Percentiles rank a stretch among this genome's conserved stretches.
phyloP scores from a whole-genome alignment of 768 basidiomycete species.

The Tylopilus rubrobrunneus region DNA sequence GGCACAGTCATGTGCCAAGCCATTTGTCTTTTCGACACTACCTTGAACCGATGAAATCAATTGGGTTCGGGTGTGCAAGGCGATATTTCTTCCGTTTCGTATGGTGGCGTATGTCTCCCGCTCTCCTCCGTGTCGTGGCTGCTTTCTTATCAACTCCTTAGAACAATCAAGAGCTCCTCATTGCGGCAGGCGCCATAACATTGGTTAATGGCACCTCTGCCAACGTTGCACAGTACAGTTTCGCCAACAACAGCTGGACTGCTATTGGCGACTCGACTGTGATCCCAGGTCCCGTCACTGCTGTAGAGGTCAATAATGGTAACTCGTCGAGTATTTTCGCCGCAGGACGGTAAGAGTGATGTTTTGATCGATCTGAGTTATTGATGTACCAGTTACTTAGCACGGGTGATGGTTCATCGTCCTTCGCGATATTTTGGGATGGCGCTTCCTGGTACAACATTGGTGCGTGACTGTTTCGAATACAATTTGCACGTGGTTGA shows the following conservation, averaged over 20 bases:
- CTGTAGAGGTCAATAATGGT: conserved; percentile 77
- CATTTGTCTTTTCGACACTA: conserved; percentile 73
- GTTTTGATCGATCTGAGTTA: neutral
- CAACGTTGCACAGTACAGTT: conserved; percentile 71
- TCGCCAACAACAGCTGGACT: conserved; percentile 73
- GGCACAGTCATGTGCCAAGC: conserved; percentile 71
- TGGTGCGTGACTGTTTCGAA: conserved; percentile 37
- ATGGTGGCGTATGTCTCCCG: conserved; percentile 64
- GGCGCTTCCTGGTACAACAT: conserved; percentile 70
- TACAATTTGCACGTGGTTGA: neutral
- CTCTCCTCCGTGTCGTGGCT: neutral
- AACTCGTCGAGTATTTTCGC: conserved; percentile 86
- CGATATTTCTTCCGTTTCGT: conserved; percentile 71
- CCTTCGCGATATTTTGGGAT: conserved; percentile 85
- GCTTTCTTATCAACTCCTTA: conserved; percentile 28
- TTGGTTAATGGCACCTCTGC: conserved; percentile 59
- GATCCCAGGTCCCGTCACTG: conserved; percentile 88
- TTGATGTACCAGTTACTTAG: conserved; percentile 27
- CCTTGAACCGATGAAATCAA: conserved; percentile 69
- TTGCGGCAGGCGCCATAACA: conserved; percentile 78
- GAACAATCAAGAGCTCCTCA: conserved; percentile 62
- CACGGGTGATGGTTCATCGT: conserved; percentile 51
- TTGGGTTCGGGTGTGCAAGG: conserved; percentile 82
- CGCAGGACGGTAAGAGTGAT: conserved; percentile 69
- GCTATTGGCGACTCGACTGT: conserved; percentile 54